Base-by-base conservation (phyloP, 768 basidiomycete genomes). In the Agaricus blazei region DNA sequence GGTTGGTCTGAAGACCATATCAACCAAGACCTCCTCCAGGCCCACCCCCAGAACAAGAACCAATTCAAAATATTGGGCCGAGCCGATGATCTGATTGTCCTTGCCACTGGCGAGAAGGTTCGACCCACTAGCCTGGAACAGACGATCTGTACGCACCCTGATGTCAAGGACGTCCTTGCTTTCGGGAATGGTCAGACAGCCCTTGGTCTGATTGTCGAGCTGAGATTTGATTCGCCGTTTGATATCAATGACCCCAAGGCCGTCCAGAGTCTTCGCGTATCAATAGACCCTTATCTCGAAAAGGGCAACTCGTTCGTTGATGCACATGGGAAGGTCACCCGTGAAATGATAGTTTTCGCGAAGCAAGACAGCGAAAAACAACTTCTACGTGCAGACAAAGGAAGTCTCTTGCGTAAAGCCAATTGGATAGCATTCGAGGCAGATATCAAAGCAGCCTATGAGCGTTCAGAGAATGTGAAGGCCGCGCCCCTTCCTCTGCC, bases 81-180 rank as follows among this genome's bases (percentile, higher is more conserved):
- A 15, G 66, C 68, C 3, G 75, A 76, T 52, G 73, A 76, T 49
- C 65, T 76, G 23, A 56, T 77, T 9, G 73, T 77, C 36, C 68
- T 77, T 12, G 68, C 70, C 6, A 76, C 70, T 0, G 75, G 75
- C 9, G 75, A 77, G 58, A 77, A 77, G 59, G 64, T 75, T 15
- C 64, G 67, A 1, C 72, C 74, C 19, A 61, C 68, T 3, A 63
- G 29, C 38, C 54, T 72, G 41, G 74, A 76, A 60, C 57, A 57
- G 6, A 62, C 63, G 8, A 60, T 75, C 3, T 57, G 67, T 3
- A 71, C 70, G 52, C 69, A 75, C 58, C 72, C 72, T 14, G 58
- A 63, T 26, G 68, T 75, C 42, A 73, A 68, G 57, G 69, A 65
- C 28, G 70, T 65, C 11, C 58, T 76, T 7, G 72, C 68, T 1